phyloP scores from a whole-genome alignment of 202 grass and related monocot genomes.

The Hordeum pubiflorum region DNA sequence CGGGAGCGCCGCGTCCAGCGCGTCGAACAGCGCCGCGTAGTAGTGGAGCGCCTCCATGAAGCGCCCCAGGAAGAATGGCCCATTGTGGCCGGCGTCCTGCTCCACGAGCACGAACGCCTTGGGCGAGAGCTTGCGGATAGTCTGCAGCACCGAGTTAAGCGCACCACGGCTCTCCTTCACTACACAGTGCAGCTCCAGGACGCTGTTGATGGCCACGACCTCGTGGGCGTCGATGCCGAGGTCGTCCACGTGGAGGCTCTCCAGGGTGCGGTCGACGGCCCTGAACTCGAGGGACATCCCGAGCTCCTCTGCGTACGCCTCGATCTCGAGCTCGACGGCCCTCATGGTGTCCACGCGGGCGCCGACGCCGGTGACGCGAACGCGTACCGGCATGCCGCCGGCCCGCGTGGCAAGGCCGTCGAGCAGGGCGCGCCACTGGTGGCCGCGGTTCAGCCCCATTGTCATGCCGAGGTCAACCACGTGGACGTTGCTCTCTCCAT shows the following conservation, averaged over 20 bases:
- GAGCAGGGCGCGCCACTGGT: slow-evolving; percentile 54
- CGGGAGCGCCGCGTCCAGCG: slow-evolving; percentile 54
- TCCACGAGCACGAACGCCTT: slow-evolving; percentile 56
- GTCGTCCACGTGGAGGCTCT: slow-evolving; percentile 42
- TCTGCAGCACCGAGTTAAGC: slow-evolving; percentile 59
- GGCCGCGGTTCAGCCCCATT: slow-evolving; percentile 35
- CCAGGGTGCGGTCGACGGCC: slow-evolving; percentile 35
- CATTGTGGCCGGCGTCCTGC: slow-evolving; percentile 71
- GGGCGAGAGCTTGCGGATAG: slow-evolving; percentile 39
- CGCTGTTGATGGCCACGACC: slow-evolving; percentile 46
- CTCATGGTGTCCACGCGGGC: slow-evolving; percentile 25
- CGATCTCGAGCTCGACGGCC: slow-evolving; percentile 32
- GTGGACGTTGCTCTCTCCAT: slow-evolving; percentile 53
- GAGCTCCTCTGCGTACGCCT: slow-evolving; percentile 23
- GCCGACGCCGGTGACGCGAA: slow-evolving; percentile 47
- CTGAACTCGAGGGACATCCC: slow-evolving; percentile 45
- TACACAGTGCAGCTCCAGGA: slow-evolving; percentile 61
- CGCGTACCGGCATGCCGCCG: slow-evolving; percentile 9
- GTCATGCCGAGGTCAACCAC: slow-evolving; percentile 68
- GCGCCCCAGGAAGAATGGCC: slow-evolving; percentile 59
- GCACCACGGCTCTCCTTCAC: slow-evolving; percentile 75
- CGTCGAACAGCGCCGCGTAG: slow-evolving; percentile 68
- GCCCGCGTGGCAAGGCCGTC: slow-evolving; percentile 35
- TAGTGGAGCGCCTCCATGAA: slow-evolving; percentile 86
- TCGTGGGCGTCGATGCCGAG: slow-evolving; percentile 30